Conservation (phyloP, 2,329 filamentous ascomycete species). For the Trichoderma gracile region DNA sequence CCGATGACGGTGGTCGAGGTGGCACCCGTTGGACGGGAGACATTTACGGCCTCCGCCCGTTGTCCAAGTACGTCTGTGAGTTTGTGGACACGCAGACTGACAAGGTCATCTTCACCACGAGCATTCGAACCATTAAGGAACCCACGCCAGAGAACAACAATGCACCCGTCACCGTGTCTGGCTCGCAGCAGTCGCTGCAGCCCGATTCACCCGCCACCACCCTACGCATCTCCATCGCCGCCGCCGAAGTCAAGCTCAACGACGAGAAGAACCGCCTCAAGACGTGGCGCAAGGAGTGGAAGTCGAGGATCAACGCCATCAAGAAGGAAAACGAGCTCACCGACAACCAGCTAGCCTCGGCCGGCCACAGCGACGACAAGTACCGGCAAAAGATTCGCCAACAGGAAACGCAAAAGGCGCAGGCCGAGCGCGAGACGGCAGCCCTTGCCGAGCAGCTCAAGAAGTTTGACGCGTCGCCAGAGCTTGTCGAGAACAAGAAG, state of each 20-base stretch:
- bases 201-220: constrained; percentile 77
- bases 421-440: constrained; percentile 58
- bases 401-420: constrained; percentile 71
- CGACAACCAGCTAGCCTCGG: constrained; percentile 64
- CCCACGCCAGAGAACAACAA: constrained; percentile 38
- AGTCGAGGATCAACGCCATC: constrained; percentile 64
- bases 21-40: constrained; percentile 67
- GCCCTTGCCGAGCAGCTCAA: constrained; percentile 61
- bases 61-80: constrained; percentile 77
- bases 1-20: constrained; percentile 37
- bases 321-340: constrained; percentile 74
- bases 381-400: constrained; percentile 73
- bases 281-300: constrained; percentile 72
- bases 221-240: constrained; percentile 72
- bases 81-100: constrained; percentile 69
- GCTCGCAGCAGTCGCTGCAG: constrained; percentile 61
- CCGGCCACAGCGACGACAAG: constrained; percentile 74
- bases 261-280: constrained; percentile 71
- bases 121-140: constrained; percentile 64
- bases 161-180: constrained; percentile 37
- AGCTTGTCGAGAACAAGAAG: constrained; percentile 60
- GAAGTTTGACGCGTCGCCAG: constrained; percentile 63
- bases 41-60: constrained; percentile 67
- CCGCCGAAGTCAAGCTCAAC: constrained; percentile 67
- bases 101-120: constrained; percentile 68